phyloP scores from a whole-genome alignment of 129 eudicot species.

The Ambrosia trifida region DNA sequence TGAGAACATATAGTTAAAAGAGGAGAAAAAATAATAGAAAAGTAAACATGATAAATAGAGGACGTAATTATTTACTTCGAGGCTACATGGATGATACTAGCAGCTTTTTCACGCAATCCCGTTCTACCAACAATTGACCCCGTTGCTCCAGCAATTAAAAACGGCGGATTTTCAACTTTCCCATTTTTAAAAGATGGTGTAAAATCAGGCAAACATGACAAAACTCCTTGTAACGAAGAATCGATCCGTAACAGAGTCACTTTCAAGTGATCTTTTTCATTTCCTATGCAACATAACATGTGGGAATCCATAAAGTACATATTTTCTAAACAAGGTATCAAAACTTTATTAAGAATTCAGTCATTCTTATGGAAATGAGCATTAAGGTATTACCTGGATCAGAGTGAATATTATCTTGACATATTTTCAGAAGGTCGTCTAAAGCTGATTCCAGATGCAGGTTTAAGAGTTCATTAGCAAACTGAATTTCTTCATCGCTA shows the following conservation, averaged over 20 bases:
- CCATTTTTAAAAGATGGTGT: conserved; percentile 56
- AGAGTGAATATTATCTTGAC: conserved; percentile 72
- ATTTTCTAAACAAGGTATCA: background rate
- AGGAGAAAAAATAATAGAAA: background rate
- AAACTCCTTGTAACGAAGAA: conserved; percentile 89
- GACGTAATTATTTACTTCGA: conserved; percentile 52
- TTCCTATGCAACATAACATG: conserved; percentile 47
- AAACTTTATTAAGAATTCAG: background rate
- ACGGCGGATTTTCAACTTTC: conserved; percentile 59
- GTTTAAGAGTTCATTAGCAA: conserved; percentile 82
- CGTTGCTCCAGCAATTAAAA: conserved; percentile 88
- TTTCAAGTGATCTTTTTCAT: conserved; percentile 92
- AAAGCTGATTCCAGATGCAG: conserved; percentile 79
- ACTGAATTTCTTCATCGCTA: conserved; percentile 61
- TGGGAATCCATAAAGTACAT: background rate
- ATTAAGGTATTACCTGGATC: conserved; percentile 65
- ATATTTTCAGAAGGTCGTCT: conserved; percentile 67
- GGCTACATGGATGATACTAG: conserved; percentile 73
- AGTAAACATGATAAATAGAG: background rate
- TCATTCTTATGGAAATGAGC: no score
- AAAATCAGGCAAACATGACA: conserved; percentile 92
- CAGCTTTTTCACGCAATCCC: conserved; percentile 76
- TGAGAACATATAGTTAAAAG: background rate
- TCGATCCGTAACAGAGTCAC: conserved; percentile 89
- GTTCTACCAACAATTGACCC: conserved; percentile 80